Evolutionary conservation across 768 basidiomycete species (phyloP).

Genomic region (Rhodotorula kratochvilovae): DNA sequence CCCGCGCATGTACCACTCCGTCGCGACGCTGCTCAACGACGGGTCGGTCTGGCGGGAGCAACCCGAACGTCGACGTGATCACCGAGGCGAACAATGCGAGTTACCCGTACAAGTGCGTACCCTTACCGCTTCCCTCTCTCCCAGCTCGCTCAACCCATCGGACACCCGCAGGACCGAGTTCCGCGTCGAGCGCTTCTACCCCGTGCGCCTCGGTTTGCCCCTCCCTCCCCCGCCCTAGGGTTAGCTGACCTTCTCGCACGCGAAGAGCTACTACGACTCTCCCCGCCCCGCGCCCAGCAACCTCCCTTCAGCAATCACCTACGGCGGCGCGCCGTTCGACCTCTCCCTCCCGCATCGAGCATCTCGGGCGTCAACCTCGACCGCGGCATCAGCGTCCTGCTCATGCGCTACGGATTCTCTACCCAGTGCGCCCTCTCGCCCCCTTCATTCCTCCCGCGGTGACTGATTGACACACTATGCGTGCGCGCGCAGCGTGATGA

Average conservation of each 20-base stretch:
- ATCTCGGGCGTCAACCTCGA: slow-evolving; percentile 45
- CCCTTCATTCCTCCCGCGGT: background rate
- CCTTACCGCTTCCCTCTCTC: background rate
- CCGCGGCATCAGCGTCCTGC: slow-evolving; percentile 64
- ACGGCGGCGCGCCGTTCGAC: slow-evolving; percentile 73
- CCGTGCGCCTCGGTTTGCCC: slow-evolving; percentile 42
- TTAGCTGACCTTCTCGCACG: too few relatives aligned
- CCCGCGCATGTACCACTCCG: slow-evolving; percentile 82
- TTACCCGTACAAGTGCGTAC: background rate
- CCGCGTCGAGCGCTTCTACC: slow-evolving; percentile 72
- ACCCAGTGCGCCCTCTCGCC: slow-evolving; percentile 39
- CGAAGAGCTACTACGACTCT: slow-evolving; percentile 55
- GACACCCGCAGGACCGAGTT: slow-evolving; percentile 60
- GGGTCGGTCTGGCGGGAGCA: slow-evolving; percentile 46
- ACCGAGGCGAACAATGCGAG: slow-evolving; percentile 12
- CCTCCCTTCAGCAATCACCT: slow-evolving; percentile 58
- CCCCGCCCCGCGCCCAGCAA: slow-evolving; percentile 60
- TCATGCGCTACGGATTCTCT: slow-evolving; percentile 67
- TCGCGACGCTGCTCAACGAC: slow-evolving; percentile 74
- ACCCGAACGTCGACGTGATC: slow-evolving; percentile 59
- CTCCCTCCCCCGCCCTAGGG: too few relatives aligned
- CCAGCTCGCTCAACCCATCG: background rate
- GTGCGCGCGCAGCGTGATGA: background rate
- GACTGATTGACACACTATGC: background rate
- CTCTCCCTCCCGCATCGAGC: slow-evolving; percentile 43